A percentile compares a stretch with the other conserved stretches of the same genome.
Conservation (phyloP, 352 stramenopile species). For the Phytophthora pisi region DNA sequence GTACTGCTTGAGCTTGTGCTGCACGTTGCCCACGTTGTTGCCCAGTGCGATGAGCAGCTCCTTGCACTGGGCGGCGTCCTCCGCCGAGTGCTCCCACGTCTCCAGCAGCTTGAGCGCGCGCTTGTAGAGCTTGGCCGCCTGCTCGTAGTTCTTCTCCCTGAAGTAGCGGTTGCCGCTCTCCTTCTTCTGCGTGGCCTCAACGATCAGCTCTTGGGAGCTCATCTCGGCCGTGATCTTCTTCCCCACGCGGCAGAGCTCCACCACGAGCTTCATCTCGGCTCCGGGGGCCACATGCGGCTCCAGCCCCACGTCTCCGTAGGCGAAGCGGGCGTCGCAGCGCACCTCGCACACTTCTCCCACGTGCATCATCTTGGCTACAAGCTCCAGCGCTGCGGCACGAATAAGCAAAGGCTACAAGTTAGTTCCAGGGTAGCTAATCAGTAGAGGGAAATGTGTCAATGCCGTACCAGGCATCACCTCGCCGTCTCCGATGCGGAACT, state of each 20-base stretch:
- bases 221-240: conserved; percentile 77
- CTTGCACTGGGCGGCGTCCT: conserved; percentile 64
- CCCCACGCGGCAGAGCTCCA: conserved; percentile 68
- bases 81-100: conserved; percentile 67
- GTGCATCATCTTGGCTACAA: conserved; percentile 81
- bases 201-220: conserved; percentile 72
- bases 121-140: conserved; percentile 86
- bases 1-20: conserved; percentile 74
- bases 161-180: conserved; percentile 85
- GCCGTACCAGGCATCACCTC: conserved; percentile 77
- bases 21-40: conserved; percentile 87
- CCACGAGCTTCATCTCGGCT: conserved; percentile 55
- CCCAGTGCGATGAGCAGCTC: conserved; percentile 75
- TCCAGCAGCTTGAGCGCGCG: conserved; percentile 82
- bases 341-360: conserved; percentile 77
- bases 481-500: conserved; percentile 83
- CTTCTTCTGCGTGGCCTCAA: conserved; percentile 84
- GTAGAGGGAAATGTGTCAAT: neutral
- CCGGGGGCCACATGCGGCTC: conserved; percentile 54
- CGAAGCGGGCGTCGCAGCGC: conserved; percentile 74
- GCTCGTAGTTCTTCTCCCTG: conserved; percentile 83
- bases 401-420: neutral
- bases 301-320: conserved; percentile 71
- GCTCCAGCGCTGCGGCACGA: conserved; percentile 56
- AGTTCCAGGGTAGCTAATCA: neutral